phyloP scores from a whole-genome alignment of 169 alveolate species.

The Plasmodium gaboni region DNA sequence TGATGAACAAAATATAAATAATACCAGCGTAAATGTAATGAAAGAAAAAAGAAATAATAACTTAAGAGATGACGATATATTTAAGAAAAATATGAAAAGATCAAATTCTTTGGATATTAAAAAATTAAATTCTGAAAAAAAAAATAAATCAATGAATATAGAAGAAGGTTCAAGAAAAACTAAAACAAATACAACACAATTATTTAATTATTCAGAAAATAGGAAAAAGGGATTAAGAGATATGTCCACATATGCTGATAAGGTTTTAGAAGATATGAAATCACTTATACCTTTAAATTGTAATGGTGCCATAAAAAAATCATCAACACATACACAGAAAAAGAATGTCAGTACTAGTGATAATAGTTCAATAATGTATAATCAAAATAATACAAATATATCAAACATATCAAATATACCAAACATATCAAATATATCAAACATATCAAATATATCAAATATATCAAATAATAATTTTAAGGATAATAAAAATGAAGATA shows the following conservation, averaged over 20 bases:
- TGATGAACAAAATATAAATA: neutral
- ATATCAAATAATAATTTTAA: neutral
- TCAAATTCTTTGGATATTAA: constrained; percentile 50
- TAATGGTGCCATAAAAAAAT: neutral
- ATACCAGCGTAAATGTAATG: neutral
- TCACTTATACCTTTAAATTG: constrained; percentile 58
- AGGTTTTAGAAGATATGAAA: constrained; percentile 70
- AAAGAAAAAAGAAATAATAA: neutral
- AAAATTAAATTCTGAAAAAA: constrained; percentile 7
- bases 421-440: neutral
- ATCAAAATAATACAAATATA: neutral
- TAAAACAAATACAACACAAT: constrained; percentile 23
- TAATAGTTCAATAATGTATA: neutral
- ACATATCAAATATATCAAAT: neutral
- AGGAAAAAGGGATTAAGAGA: constrained; percentile 73
- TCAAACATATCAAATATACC: neutral
- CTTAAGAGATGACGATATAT: neutral
- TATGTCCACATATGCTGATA: constrained; percentile 74
- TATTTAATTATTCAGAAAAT: constrained; percentile 58
- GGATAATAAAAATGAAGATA: too few relatives aligned
- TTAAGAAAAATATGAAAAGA: constrained; percentile 20
- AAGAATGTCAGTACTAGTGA: neutral
- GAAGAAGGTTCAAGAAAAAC: neutral
- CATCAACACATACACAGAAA: constrained; percentile 1
- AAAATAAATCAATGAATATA: neutral